Percentiles rank a stretch among this genome's conserved stretches.
Evolutionary conservation across 345 rosid species (phyloP).

Genomic region (Atalantia buxifolia): DNA sequence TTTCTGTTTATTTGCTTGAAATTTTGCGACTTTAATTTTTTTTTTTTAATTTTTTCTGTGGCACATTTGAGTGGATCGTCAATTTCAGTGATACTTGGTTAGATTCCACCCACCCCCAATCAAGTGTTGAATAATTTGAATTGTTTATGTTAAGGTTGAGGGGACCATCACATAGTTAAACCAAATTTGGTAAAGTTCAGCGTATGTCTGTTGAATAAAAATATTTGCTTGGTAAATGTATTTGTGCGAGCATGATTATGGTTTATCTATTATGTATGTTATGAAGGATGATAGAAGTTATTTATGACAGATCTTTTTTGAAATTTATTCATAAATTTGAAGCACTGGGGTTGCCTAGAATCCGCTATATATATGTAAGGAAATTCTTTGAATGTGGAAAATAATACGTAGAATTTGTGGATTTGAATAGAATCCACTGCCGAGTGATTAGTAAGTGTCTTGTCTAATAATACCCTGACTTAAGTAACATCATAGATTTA

Average conservation of each 20-base stretch:
- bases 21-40: not conserved
- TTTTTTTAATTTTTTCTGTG: not conserved
- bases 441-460: not conserved
- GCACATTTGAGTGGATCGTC: not conserved
- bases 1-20: too few relatives aligned
- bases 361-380: too few relatives aligned
- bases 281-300: not conserved
- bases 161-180: not conserved
- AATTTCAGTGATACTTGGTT: not conserved
- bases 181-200: not conserved
- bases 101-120: not conserved
- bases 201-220: too few relatives aligned
- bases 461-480: not conserved
- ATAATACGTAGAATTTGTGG: not conserved
- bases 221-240: not conserved
- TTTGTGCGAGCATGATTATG: not conserved
- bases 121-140: not conserved
- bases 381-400: not conserved
- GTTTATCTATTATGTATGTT: not conserved
- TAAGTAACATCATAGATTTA: not conserved
- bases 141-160: not conserved
- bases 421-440: not conserved
- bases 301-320: not conserved
- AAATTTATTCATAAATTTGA: not conserved
- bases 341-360: not conserved